Conservation (phyloP, 805 yeast species). For the Yarrowia divulgata region DNA sequence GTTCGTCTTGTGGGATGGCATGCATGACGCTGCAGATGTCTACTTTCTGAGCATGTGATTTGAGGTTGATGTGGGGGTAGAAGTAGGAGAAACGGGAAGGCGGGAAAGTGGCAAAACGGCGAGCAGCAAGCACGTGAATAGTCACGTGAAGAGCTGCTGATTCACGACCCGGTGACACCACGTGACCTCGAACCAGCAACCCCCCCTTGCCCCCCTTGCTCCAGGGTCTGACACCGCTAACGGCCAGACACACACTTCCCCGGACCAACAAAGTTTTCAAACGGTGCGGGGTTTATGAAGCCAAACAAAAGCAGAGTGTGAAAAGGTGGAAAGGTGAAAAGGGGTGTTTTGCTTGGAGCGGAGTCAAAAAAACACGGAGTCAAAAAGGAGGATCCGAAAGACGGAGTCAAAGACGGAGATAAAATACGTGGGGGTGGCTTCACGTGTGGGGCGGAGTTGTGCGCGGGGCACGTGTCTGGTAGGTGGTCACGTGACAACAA, state of each 20-base stretch:
- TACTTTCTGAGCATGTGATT: constrained; percentile 28
- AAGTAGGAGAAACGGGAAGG: background rate
- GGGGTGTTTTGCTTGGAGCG: too few relatives aligned
- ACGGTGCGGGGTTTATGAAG: constrained; percentile 22
- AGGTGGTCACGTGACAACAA: too few relatives aligned
- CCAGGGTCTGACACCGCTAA: background rate
- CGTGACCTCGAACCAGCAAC: background rate
- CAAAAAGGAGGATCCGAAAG: too few relatives aligned
- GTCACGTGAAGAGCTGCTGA: background rate
- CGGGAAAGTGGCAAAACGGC: too few relatives aligned
- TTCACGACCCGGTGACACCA: background rate
- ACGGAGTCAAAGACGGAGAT: background rate
- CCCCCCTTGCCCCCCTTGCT: background rate
- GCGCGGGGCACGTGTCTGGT: too few relatives aligned
- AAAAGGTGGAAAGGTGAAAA: background rate
- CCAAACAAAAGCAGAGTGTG: background rate
- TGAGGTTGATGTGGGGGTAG: background rate
- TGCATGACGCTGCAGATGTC: constrained; percentile 25
- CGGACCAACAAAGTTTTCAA: background rate
- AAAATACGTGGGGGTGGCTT: background rate
- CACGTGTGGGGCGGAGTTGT: too few relatives aligned
- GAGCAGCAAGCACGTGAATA: background rate
- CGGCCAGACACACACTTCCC: background rate
- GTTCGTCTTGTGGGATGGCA: constrained; percentile 13
- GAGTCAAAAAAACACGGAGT: too few relatives aligned